phyloP scores from a whole-genome alignment of 306 rosid genomes.

The Oxytropis ochrocephala region DNA sequence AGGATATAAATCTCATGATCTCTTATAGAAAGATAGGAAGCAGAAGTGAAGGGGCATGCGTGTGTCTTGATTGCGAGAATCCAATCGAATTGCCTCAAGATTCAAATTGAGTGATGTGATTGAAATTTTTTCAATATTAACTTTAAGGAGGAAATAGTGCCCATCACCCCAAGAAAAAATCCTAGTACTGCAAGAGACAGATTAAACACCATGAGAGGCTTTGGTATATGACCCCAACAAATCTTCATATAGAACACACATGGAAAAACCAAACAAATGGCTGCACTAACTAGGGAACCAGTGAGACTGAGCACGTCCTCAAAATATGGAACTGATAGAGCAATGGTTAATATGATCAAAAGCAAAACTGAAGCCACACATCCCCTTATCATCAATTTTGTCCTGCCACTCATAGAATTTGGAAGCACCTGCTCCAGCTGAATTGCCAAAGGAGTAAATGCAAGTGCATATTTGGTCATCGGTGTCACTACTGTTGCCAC shows the following conservation, averaged over 20 bases:
- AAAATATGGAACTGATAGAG: conserved; percentile 62
- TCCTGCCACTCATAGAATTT: conserved; percentile 28
- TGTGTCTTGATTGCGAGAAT: background rate
- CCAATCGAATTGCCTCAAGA: background rate
- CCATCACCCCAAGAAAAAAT: conserved; percentile 41
- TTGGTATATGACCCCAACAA: conserved; percentile 48
- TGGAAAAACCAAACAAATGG: conserved; percentile 41
- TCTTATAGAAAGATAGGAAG: background rate
- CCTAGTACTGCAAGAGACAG: conserved; percentile 35
- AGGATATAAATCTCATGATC: background rate
- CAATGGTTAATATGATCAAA: conserved; percentile 43
- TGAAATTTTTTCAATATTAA: conserved; percentile 26
- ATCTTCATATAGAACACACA: conserved; percentile 60
- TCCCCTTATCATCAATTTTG: conserved; percentile 40
- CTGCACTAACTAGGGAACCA: conserved; percentile 54
- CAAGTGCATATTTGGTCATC: conserved; percentile 77
- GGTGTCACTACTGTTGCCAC: conserved; percentile 81
- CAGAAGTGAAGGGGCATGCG: background rate
- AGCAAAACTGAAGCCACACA: conserved; percentile 43
- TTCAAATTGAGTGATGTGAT: conserved; percentile 2
- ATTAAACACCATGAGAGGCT: conserved; percentile 34
- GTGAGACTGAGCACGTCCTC: conserved; percentile 65
- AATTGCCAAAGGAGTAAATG: conserved; percentile 60
- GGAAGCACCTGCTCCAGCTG: conserved; percentile 61
- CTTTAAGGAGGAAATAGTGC: conserved; percentile 54